Evolutionary conservation across 2,329 filamentous ascomycete species (phyloP).

Genomic region (Xylariaceae sp.): DNA sequence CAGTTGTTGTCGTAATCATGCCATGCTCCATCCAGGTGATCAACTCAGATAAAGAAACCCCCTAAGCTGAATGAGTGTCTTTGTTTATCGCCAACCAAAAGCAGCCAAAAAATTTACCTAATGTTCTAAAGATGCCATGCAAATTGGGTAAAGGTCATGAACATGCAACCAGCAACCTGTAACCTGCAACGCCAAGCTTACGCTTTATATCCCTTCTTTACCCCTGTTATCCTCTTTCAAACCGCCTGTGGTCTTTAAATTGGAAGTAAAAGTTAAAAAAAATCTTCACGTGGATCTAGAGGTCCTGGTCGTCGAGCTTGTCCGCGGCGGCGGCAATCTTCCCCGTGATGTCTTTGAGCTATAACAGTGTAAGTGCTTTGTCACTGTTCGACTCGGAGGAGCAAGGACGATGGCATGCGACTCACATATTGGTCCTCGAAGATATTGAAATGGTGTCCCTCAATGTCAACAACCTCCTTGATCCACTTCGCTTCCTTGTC

Average conservation of each 20-base stretch:
- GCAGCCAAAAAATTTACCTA: too few relatives aligned
- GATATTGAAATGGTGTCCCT: constrained; percentile 45
- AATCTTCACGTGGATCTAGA: constrained; percentile 4
- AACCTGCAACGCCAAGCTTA: not conserved
- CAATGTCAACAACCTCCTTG: constrained; percentile 40
- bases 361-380: constrained; percentile 3
- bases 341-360: constrained; percentile 24
- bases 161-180: not conserved
- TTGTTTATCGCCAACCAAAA: too few relatives aligned
- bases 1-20: too few relatives aligned
- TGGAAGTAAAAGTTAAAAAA: too few relatives aligned
- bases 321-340: constrained; percentile 27
- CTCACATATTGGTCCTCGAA: constrained; percentile 29
- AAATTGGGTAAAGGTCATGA: not conserved
- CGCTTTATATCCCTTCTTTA: not conserved
- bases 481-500: constrained; percentile 36
- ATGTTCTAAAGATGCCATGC: too few relatives aligned
- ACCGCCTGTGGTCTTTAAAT: too few relatives aligned
- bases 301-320: constrained; percentile 11
- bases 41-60: too few relatives aligned
- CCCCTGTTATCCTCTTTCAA: not conserved
- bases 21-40: too few relatives aligned
- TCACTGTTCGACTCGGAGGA: not conserved
- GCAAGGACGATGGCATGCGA: not conserved
- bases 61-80: too few relatives aligned